These are phyloP conservation scores for Dryas alaskensis DNA, from an alignment of 306 rosid genomes.

Conservation along the genomic window DNA sequence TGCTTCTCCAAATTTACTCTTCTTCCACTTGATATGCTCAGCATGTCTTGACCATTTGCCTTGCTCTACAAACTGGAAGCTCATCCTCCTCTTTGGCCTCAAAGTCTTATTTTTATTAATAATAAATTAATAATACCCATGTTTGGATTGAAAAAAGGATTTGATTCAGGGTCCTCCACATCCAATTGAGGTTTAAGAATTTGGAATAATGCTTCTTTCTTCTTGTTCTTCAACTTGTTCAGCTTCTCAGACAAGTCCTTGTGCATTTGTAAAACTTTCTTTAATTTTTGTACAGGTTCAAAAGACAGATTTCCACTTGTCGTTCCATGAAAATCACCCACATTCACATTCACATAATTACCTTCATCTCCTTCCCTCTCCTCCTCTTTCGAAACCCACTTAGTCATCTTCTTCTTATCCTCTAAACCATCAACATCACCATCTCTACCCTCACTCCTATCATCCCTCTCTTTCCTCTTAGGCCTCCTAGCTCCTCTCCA, in stretches of 20 bases:
- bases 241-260: slow-evolving; percentile 31
- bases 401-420: slow-evolving; percentile 42
- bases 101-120: slow-evolving; percentile 61
- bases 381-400: slow-evolving; percentile 49
- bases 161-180: slow-evolving; percentile 66
- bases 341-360: slow-evolving; percentile 6
- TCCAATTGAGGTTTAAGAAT: slow-evolving; percentile 86
- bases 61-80: slow-evolving; percentile 82
- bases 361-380: slow-evolving; percentile 35
- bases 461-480: slow-evolving; percentile 77
- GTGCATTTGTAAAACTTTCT: slow-evolving; percentile 76
- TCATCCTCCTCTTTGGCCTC: slow-evolving; percentile 76
- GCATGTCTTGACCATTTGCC: slow-evolving; percentile 96
- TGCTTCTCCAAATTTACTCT: slow-evolving; percentile 97
- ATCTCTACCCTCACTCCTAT: slow-evolving; percentile 45
- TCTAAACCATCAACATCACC: slow-evolving; percentile 35
- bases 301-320: slow-evolving; percentile 76
- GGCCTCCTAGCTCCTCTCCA: slow-evolving; percentile 11
- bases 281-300: slow-evolving; percentile 82
- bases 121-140: slow-evolving; percentile 56
- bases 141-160: slow-evolving; percentile 73
- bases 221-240: slow-evolving; percentile 40
- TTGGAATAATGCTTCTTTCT: slow-evolving; percentile 77
- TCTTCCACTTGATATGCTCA: slow-evolving; percentile 79
- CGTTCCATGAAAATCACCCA: slow-evolving; percentile 73